Conservation (phyloP, 2,329 filamentous ascomycete species). For the Claviceps maximensis region DNA sequence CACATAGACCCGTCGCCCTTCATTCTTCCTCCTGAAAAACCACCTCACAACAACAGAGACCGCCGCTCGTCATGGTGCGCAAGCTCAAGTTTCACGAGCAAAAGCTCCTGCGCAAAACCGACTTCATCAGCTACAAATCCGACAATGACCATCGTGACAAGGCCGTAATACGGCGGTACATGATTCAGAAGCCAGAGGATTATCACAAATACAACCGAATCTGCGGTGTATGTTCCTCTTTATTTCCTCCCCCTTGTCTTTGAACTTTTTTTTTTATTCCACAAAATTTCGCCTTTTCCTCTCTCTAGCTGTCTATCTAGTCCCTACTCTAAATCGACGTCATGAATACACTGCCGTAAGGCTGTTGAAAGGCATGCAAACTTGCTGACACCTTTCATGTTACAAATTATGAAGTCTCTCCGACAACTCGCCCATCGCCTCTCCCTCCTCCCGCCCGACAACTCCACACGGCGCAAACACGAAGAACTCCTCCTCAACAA, state of each 20-base stretch:
- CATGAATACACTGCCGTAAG: too few species aligned
- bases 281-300: background rate
- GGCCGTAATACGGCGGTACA: conserved; percentile 68
- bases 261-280: background rate
- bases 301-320: background rate
- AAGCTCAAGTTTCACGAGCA: conserved; percentile 96
- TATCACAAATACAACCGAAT: conserved; percentile 57
- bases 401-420: conserved; percentile 54
- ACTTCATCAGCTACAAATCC: conserved; percentile 88
- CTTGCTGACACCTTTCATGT: background rate
- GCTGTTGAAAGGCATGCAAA: too few species aligned
- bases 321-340: too few species aligned
- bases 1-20: background rate
- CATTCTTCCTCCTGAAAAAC: background rate
- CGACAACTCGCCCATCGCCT: conserved; percentile 83
- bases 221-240: conserved; percentile 44
- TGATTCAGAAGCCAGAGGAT: conserved; percentile 79
- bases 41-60: background rate
- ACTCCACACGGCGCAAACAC: conserved; percentile 65
- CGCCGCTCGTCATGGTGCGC: conserved; percentile 57
- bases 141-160: conserved; percentile 80
- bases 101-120: conserved; percentile 83
- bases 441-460: conserved; percentile 67
- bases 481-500: conserved; percentile 84
- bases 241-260: background rate